Conservation (phyloP, 306 rosid genomes). For the Quercus aquifolioides region DNA sequence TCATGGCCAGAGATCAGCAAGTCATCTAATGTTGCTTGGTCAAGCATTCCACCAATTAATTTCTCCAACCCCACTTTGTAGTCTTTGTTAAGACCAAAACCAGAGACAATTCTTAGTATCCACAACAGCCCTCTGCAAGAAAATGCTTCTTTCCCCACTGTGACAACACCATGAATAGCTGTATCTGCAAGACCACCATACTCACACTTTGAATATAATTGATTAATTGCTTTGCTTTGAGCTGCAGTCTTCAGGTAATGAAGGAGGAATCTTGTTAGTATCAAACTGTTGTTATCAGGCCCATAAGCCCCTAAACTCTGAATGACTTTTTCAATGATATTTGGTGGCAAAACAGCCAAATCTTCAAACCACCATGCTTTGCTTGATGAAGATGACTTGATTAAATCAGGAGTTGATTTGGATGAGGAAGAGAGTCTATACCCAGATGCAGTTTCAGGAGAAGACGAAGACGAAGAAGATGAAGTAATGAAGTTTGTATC, state of each 20-base stretch:
- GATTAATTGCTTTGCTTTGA: conserved; percentile 21
- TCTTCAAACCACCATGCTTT: conserved; percentile 84
- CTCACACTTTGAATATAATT: conserved; percentile 19
- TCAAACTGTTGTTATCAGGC: conserved; percentile 41
- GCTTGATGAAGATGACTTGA: conserved; percentile 32
- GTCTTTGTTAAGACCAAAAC: conserved; percentile 47
- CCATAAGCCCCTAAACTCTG: conserved; percentile 42
- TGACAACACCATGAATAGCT: conserved; percentile 53
- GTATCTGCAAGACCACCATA: conserved; percentile 58
- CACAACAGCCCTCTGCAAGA: conserved; percentile 68
- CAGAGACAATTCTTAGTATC: conserved; percentile 57
- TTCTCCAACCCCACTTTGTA: conserved; percentile 54
- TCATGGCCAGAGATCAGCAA: conserved; percentile 52
- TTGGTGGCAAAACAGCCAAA: conserved; percentile 52
- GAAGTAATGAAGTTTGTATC: conserved; percentile 27
- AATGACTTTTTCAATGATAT: conserved; percentile 55
- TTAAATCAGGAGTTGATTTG: conserved; percentile 43
- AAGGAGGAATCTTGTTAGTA: conserved; percentile 65
- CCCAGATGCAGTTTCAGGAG: conserved; percentile 41
- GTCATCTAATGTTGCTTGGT: conserved; percentile 70
- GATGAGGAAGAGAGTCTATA: conserved; percentile 41
- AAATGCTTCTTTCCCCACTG: conserved; percentile 41
- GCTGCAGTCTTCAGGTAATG: conserved; percentile 50
- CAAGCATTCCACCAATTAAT: conserved; percentile 64
- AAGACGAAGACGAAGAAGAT: conserved; percentile 47